Conservation (phyloP, 768 basidiomycete genomes). For the Agaricus subrufescens region DNA sequence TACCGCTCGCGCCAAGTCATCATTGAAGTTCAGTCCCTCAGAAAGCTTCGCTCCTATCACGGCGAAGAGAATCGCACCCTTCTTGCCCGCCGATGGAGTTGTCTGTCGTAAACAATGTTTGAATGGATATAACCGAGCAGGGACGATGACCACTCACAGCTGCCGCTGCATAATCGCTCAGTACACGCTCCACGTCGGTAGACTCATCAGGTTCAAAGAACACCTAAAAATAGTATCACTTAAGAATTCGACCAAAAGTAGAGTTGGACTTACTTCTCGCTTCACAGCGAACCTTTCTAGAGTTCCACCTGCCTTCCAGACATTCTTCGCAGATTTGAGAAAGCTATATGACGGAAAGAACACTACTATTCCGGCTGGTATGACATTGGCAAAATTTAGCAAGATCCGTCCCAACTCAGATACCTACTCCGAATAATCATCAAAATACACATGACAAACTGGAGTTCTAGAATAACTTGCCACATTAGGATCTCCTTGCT, state of each 20-base stretch:
- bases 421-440: slow-evolving; percentile 40
- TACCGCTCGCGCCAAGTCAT: slow-evolving; percentile 81
- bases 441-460: neutral
- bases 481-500: slow-evolving; percentile 58
- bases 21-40: slow-evolving; percentile 79
- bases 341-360: slow-evolving; percentile 94
- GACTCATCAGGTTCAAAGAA: slow-evolving; percentile 84
- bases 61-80: slow-evolving; percentile 83
- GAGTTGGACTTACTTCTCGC: slow-evolving; percentile 57
- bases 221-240: slow-evolving; percentile 40
- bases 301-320: slow-evolving; percentile 62
- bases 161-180: slow-evolving; percentile 68
- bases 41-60: slow-evolving; percentile 98
- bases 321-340: slow-evolving; percentile 56
- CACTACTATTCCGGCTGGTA: slow-evolving; percentile 87
- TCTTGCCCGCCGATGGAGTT: slow-evolving; percentile 21
- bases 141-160: slow-evolving; percentile 20
- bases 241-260: neutral
- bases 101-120: slow-evolving; percentile 4
- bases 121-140: neutral
- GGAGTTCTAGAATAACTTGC: slow-evolving; percentile 35
- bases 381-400: slow-evolving; percentile 70
- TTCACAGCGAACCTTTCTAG: slow-evolving; percentile 58
- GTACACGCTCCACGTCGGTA: slow-evolving; percentile 64
- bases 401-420: slow-evolving; percentile 81